These are phyloP conservation scores for Nicotiana tomentosiformis DNA, from an alignment of 257 asterid species.

Conservation along the genomic window DNA sequence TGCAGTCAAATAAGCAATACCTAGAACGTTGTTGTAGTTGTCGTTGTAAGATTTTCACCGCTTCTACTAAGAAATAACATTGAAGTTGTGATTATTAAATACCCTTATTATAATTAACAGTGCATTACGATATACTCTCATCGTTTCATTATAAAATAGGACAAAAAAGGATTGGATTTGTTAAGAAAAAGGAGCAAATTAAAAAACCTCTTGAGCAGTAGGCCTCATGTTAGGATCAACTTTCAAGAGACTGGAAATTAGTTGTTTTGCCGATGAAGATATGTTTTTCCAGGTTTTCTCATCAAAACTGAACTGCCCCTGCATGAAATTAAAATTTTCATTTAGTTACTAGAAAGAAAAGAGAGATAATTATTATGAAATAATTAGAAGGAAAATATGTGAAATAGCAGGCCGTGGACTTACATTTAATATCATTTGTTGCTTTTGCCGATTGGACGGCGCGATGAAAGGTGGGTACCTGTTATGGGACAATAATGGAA, in stretches of 20 bases:
- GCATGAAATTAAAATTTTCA: not conserved
- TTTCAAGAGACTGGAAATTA: conserved; percentile 59
- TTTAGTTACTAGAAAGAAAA: not conserved
- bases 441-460: conserved; percentile 62
- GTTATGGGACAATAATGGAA: not conserved
- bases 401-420: conserved; percentile 7
- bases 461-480: conserved; percentile 89
- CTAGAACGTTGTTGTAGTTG: not conserved
- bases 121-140: not conserved
- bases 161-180: not conserved
- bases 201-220: conserved; percentile 52
- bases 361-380: not conserved
- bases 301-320: conserved; percentile 78
- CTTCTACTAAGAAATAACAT: not conserved
- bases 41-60: not conserved
- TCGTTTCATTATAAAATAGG: not conserved
- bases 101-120: not conserved
- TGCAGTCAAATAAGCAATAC: not conserved
- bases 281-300: conserved; percentile 88
- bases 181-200: not conserved
- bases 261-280: conserved; percentile 66
- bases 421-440: conserved; percentile 66
- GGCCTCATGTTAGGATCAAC: conserved; percentile 72
- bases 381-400: not conserved
- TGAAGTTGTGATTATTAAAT: not conserved